These are phyloP conservation scores for Komagataella phaffii DNA, from an alignment of 805 yeast species.

Conservation along the genomic window DNA sequence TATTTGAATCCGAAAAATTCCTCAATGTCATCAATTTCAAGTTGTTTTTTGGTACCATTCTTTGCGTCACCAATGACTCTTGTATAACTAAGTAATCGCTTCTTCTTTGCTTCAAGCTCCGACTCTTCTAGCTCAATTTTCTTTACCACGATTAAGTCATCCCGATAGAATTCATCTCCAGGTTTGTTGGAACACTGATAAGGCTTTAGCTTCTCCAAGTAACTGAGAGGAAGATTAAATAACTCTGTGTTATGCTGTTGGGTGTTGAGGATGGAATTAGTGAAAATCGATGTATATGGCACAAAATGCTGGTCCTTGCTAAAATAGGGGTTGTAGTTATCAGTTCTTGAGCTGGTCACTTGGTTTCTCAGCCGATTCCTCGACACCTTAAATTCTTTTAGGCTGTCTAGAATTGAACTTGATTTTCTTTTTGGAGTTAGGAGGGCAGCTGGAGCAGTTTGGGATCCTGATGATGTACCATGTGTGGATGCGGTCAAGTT, in stretches of 20 bases:
- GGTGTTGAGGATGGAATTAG: conserved; percentile 18
- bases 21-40: conserved; percentile 14
- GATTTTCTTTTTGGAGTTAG: conserved; percentile 1
- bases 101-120: conserved; percentile 6
- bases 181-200: conserved; percentile 11
- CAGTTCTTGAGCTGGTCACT: background rate
- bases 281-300: conserved; percentile 16
- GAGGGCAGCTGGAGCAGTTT: background rate
- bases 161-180: conserved; percentile 18
- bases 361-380: conserved; percentile 5
- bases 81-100: conserved; percentile 6
- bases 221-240: conserved; percentile 17
- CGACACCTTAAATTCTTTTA: conserved; percentile 12
- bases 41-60: conserved; percentile 5
- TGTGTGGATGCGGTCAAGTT: conserved; percentile 12
- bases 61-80: conserved; percentile 11
- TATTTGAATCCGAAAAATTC: conserved; percentile 19
- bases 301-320: conserved; percentile 12
- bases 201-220: conserved; percentile 12
- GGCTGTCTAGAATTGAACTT: conserved; percentile 14
- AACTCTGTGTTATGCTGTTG: conserved; percentile 19
- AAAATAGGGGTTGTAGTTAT: conserved; percentile 16
- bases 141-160: conserved; percentile 17
- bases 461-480: background rate
- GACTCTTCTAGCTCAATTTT: conserved; percentile 17